phyloP scores from a whole-genome alignment of 176 grass and related monocot species.

The Cenchrus fungigraminus region DNA sequence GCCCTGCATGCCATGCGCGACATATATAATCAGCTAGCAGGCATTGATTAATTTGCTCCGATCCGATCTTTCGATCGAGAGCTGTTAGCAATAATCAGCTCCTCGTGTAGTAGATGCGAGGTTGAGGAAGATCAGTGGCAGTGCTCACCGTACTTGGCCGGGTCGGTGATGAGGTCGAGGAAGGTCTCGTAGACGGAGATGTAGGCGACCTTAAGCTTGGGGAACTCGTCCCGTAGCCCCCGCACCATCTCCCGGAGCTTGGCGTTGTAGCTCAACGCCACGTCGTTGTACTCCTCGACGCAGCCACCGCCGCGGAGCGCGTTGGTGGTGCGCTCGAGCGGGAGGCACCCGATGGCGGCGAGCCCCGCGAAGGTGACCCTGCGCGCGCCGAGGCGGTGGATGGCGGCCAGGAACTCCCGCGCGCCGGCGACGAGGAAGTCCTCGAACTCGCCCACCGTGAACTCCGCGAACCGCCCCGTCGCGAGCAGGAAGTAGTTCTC shows the following conservation, averaged over 20 bases:
- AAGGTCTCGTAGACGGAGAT: slow-evolving; percentile 59
- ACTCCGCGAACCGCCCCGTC: slow-evolving; percentile 47
- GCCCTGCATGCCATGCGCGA: slow-evolving; percentile 27
- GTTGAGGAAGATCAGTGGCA: too few species aligned
- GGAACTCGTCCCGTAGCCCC: slow-evolving; percentile 36
- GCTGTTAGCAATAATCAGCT: neutral
- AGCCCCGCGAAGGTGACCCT: slow-evolving; percentile 54
- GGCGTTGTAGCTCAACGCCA: slow-evolving; percentile 58
- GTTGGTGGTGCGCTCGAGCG: slow-evolving; percentile 64
- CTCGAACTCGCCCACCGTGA: slow-evolving; percentile 47
- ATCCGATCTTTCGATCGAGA: neutral
- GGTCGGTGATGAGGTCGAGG: slow-evolving; percentile 46
- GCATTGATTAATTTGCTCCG: neutral
- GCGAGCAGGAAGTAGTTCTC: slow-evolving; percentile 61
- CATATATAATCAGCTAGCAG: too few species aligned
- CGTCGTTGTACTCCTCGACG: slow-evolving; percentile 60
- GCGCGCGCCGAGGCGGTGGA: slow-evolving; percentile 63
- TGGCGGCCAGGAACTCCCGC: slow-evolving; percentile 27
- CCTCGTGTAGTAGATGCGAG: neutral
- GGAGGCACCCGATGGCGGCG: slow-evolving; percentile 65
- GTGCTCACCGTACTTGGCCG: slow-evolving; percentile 58
- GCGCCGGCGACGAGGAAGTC: slow-evolving; percentile 57
- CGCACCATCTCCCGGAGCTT: slow-evolving; percentile 58
- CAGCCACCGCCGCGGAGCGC: slow-evolving; percentile 48
- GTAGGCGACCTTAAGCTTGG: slow-evolving; percentile 50